These are phyloP conservation scores for Scheffersomyces spartinae DNA, from an alignment of 805 yeast genomes.

Conservation along the genomic window DNA sequence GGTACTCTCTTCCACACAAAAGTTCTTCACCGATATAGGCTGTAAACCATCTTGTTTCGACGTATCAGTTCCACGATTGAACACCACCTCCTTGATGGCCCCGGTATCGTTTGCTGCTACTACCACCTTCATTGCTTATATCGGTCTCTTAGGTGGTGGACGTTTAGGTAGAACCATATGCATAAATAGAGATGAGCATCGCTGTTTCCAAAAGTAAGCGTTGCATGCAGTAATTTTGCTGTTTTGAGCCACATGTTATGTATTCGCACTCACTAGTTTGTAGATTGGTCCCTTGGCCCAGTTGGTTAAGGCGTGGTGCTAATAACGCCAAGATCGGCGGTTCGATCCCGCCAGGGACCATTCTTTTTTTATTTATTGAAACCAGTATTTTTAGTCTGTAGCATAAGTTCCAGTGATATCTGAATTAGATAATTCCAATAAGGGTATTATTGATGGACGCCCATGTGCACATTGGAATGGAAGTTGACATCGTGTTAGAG, in stretches of 20 bases:
- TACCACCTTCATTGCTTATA: slow-evolving; percentile 36
- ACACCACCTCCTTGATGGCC: slow-evolving; percentile 43
- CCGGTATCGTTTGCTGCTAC: slow-evolving; percentile 44
- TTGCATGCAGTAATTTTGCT: too few species aligned
- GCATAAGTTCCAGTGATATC: not conserved
- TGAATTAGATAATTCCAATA: slow-evolving; percentile 13
- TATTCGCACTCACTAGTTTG: too few species aligned
- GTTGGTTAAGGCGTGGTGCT: slow-evolving; percentile 53
- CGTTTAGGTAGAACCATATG: too few species aligned
- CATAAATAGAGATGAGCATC: too few species aligned
- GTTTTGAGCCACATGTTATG: too few species aligned
- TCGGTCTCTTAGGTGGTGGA: too few species aligned
- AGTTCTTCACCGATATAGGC: slow-evolving; percentile 43
- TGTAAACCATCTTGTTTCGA: slow-evolving; percentile 55
- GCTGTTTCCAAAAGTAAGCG: too few species aligned
- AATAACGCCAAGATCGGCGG: slow-evolving; percentile 42
- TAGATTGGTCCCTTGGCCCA: slow-evolving; percentile 53
- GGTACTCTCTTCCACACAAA: slow-evolving; percentile 20
- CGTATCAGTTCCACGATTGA: slow-evolving; percentile 67
- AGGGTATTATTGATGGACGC: slow-evolving; percentile 58
- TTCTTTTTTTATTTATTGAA: too few species aligned
- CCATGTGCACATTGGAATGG: slow-evolving; percentile 88
- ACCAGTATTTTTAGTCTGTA: too few species aligned
- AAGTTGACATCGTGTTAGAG: slow-evolving; percentile 35
- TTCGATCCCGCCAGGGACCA: too few species aligned